These are phyloP conservation scores for Rhododendron simsii DNA, from an alignment of 148 eudicot genomes.

Conservation along the genomic window DNA sequence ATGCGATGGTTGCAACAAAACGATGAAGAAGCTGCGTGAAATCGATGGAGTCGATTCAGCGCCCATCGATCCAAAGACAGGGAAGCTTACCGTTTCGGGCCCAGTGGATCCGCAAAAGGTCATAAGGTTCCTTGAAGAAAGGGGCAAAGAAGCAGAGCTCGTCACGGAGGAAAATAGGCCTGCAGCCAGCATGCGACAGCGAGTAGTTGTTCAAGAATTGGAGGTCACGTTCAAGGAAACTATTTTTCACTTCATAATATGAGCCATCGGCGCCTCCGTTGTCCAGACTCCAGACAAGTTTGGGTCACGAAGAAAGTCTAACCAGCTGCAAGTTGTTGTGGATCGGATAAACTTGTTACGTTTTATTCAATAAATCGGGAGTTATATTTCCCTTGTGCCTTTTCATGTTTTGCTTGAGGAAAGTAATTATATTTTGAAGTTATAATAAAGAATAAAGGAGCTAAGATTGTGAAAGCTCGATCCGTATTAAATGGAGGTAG, in stretches of 20 bases:
- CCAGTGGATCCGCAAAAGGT: neutral
- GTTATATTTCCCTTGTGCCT: no score
- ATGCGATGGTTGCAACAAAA: neutral
- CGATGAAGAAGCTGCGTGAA: neutral
- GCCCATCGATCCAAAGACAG: neutral
- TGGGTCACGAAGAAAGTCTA: no score
- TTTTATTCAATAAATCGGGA: no score
- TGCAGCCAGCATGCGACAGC: neutral
- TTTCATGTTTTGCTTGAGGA: no score
- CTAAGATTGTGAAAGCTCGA: no score
- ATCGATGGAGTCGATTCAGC: neutral
- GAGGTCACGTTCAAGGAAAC: neutral
- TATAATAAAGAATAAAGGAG: no score
- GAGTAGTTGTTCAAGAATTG: neutral
- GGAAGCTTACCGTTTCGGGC: neutral
- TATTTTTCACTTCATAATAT: no score
- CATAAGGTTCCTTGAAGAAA: neutral
- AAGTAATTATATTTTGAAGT: no score
- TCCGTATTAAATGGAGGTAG: no score
- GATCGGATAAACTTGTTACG: no score
- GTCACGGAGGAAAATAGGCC: neutral
- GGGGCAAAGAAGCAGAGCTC: neutral
- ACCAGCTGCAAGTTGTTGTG: no score
- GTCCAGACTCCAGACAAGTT: no score
- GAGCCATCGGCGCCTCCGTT: neutral